Evolutionary conservation across 306 rosid species (phyloP).

Genomic region (Cucurbita moschata): DNA sequence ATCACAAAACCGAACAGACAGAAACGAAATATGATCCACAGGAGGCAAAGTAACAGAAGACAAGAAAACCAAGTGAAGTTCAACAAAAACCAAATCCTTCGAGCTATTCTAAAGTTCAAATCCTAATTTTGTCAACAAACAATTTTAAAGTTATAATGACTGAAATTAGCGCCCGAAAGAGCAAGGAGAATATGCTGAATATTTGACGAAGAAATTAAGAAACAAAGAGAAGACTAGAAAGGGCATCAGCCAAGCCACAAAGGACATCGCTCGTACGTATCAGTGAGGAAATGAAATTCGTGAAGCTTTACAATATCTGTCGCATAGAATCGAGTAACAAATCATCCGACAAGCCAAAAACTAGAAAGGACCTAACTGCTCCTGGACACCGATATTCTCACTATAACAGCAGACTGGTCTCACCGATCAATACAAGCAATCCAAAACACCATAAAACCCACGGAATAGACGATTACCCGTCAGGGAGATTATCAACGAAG

Average conservation of each 20-base stretch:
- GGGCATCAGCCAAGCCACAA: not conserved
- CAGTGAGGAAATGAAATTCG: not conserved
- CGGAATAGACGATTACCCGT: slow-evolving; percentile 40
- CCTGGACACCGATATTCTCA: not conserved
- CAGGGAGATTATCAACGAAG: slow-evolving; percentile 69
- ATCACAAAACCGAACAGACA: not conserved
- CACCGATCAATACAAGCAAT: not conserved
- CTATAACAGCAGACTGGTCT: not conserved
- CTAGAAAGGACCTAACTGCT: not conserved
- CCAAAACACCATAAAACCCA: not conserved
- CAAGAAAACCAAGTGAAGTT: not conserved
- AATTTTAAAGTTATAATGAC: not conserved
- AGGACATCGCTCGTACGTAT: not conserved
- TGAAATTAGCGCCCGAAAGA: not conserved
- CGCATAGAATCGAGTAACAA: not conserved
- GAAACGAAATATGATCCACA: not conserved
- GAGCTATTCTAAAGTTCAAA: not conserved
- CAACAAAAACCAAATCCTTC: not conserved
- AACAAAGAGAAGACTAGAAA: not conserved
- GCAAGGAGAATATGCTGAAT: not conserved
- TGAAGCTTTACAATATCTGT: not conserved
- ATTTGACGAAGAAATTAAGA: not conserved
- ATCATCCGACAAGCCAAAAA: not conserved
- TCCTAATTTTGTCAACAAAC: not conserved
- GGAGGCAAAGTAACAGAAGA: not conserved